phyloP scores from a whole-genome alignment of 768 basidiomycete genomes.

The Rhizopogon sp. region DNA sequence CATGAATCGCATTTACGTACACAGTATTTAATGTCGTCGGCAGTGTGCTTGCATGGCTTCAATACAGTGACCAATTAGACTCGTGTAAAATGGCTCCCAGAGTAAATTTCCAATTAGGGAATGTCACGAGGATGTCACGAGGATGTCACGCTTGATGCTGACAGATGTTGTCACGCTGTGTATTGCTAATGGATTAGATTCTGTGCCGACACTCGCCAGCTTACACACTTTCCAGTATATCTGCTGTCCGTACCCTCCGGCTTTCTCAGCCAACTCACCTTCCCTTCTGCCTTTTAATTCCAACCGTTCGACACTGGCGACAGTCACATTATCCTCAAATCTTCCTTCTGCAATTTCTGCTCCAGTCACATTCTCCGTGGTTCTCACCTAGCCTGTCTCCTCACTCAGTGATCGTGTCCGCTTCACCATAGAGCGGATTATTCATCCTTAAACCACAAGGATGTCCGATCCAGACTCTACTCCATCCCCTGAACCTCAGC shows the following conservation, averaged over 20 bases:
- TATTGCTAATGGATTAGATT: constrained; percentile 12
- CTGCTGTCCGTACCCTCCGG: not conserved
- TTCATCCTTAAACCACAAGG: not conserved
- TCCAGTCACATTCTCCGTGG: not conserved
- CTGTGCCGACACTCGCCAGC: constrained; percentile 5
- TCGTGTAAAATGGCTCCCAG: not conserved
- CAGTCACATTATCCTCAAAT: not conserved
- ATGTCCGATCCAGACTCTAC: constrained; percentile 16
- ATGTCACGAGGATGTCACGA: constrained; percentile 8
- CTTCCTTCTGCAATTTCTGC: not conserved
- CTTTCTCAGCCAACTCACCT: not conserved
- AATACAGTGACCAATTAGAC: too few relatives aligned
- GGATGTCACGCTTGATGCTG: constrained; percentile 19
- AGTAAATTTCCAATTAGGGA: constrained; percentile 14
- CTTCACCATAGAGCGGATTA: not conserved
- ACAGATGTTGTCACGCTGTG: constrained; percentile 21
- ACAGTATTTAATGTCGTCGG: not conserved
- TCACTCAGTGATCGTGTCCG: too few relatives aligned
- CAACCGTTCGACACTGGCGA: not conserved
- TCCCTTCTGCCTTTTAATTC: not conserved
- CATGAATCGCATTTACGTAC: not conserved
- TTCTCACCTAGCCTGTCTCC: not conserved
- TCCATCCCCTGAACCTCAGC: constrained; percentile 12
- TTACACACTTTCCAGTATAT: constrained; percentile 10
- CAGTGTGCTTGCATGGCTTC: not conserved